Base-by-base conservation (phyloP, 352 stramenopile species). In the Pythium pyrilobum region DNA sequence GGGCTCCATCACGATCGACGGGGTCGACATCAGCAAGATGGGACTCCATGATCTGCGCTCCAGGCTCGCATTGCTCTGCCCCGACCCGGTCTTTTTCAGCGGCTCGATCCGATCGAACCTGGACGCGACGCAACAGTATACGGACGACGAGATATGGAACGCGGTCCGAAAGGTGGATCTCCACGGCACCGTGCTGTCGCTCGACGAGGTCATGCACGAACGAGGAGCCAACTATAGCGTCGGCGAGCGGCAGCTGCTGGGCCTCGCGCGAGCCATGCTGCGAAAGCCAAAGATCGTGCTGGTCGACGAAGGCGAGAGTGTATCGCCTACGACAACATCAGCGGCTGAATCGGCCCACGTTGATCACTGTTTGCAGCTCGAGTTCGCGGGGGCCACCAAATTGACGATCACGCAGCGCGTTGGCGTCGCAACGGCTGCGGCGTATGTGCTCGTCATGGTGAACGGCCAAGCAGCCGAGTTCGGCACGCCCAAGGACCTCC, bases 401-500 rank as follows among this genome's bases (percentile, higher is more conserved):
- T 60, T 99, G 2, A 98, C 89, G 11, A 97, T 99, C 59, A 96
- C 96, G 29, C 96, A 99, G 72, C 85, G 97, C 18, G 67, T 99
- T 18, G 85, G 98, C 60, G 98, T 96, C 6, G 97, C 99, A 42
- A 92, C 98, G 66, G 92, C 99, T 62, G 95, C 85, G 53, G 93
- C 99, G 66, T 68, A 69, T 13, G 92, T 99, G 24, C 55, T 99
- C 18, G 96, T 99, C 2, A 89, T 99, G 71, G 96, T 98, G 52
- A 70, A 89, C 37, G 97, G 97, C 13, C 72, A 70, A 18, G 81
- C 95, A 12, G 88, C 77, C 15, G 92, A 98, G 69, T 92, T 85
- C 50, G 96, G 81, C 20, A 52, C 84, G 10, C 90, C 94, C 0
- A 50, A 56, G 3, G 74, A 94, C 24, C 71, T 99, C n/a, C 69